Evolutionary conservation across 495 filamentous ascomycete genomes (phyloP), one percentile per base, ranked within the genome.

Genomic region (Trichoderma virens): DNA sequence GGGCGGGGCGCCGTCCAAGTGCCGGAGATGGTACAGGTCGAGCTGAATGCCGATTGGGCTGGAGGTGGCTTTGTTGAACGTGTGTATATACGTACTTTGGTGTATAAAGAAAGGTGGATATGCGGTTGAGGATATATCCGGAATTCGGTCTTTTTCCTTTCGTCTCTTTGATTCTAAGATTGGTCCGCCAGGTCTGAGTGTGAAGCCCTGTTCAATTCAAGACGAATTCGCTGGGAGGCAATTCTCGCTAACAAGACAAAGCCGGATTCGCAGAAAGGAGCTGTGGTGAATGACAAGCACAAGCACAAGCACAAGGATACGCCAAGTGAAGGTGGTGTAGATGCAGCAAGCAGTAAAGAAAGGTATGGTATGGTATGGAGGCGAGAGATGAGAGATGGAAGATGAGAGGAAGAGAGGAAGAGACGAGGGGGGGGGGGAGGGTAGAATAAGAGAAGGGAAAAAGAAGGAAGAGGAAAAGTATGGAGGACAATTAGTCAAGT

Each of bases 401-500:
- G 32, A 61, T 62, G 35, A 7, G 23, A 38, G 45, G 56, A 16
- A 25, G n/a, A 27, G 45, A 61, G 23, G 28, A 51, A 39, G 61
- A 38, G 30, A 62, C 23, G 34, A 61, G 61, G n/a, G 1, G 56
- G 16, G 39, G n/a, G 16, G 14, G 9, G 59, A 47, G 61, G 64
- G 34, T 27, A 28, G 25, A 63, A 63, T 41, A 30, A 41, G 20
- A 63, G 23, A 30, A 63, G 23, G 11, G 38, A 39, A 41, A 13
- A 54, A 23, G 27, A 30, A 54, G 27, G 39, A 63, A 54, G 30
- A 20, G 27, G 54, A 27, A 20, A 54, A 32, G 27, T 20, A n/a
- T 13, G 34, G 25, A 61, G 31, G 35, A 35, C 31, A 34, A 61
- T 34, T 61, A 61, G 59, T 39, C 59, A 61, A 62, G 60, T 38